A percentile compares a stretch with the other conserved stretches of the same genome.
phyloP scores from a whole-genome alignment of 768 basidiomycete species.

The Hypholoma fasciculare region DNA sequence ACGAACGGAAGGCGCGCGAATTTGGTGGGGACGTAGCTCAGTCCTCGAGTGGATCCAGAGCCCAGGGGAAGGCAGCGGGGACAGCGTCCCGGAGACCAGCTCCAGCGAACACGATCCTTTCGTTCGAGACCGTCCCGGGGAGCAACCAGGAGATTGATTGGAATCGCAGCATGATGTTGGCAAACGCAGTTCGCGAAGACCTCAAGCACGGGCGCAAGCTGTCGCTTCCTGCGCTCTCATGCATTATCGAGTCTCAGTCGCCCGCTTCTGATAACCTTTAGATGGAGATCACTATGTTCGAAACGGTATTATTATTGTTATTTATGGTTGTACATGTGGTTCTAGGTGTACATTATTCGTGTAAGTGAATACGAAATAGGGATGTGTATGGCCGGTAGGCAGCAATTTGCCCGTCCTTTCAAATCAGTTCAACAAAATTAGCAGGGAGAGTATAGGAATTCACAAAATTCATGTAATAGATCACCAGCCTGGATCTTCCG shows the following conservation, averaged over 20 bases:
- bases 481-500: constrained; percentile 19
- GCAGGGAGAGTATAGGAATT: no score
- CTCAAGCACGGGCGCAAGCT: constrained; percentile 28
- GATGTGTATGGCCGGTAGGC: no score
- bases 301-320: no score
- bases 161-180: constrained; percentile 34
- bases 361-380: no score
- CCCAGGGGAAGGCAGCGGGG: neutral
- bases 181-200: constrained; percentile 28
- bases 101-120: constrained; percentile 18
- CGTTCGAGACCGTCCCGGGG: constrained; percentile 28
- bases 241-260: constrained; percentile 16
- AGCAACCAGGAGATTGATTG: constrained; percentile 35
- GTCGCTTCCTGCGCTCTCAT: constrained; percentile 27
- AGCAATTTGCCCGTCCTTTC: no score
- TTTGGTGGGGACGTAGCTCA: neutral
- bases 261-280: no score
- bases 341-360: no score
- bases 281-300: no score
- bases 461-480: neutral
- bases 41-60: neutral
- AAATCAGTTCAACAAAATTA: no score
- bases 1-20: constrained; percentile 11
- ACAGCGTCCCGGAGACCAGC: neutral
- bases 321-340: no score